Percentiles rank a stretch among this genome's conserved stretches.
Conservation (phyloP, 352 stramenopile genomes). For the Phytopythium kandeliae region DNA sequence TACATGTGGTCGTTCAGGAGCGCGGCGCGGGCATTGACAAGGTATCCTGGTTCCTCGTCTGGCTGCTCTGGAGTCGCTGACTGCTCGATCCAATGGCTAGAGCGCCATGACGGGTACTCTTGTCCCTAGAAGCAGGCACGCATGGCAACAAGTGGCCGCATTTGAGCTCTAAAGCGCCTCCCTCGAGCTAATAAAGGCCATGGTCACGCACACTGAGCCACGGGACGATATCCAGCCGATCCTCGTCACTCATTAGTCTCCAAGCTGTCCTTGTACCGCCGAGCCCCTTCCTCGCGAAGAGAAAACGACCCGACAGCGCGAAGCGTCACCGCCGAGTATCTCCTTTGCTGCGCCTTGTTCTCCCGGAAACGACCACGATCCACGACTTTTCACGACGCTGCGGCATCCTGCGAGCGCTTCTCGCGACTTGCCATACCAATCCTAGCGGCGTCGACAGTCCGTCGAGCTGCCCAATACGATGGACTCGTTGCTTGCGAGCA, state of each 20-base stretch:
- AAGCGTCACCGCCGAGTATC: neutral
- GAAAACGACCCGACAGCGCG: neutral
- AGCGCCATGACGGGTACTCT: constrained; percentile 37
- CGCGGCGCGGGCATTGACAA: constrained; percentile 13
- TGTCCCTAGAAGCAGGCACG: constrained; percentile 19
- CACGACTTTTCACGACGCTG: neutral
- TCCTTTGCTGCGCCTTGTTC: neutral
- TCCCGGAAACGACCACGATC: neutral
- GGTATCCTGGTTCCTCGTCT: neutral
- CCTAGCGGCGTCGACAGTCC: neutral
- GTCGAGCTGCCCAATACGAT: neutral
- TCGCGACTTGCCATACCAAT: neutral
- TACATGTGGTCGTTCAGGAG: constrained; percentile 49
- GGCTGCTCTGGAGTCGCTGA: neutral
- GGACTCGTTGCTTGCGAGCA: neutral
- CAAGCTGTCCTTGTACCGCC: neutral
- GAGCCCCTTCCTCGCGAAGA: neutral
- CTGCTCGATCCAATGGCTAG: neutral
- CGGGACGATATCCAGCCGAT: neutral
- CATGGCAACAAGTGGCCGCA: neutral
- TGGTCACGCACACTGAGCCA: constrained; percentile 3
- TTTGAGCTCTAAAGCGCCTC: neutral
- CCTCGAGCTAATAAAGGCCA: neutral
- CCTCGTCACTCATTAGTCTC: constrained; percentile 2
- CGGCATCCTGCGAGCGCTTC: neutral